Evolutionary conservation across 2,329 filamentous ascomycete genomes (phyloP).

Genomic region (Penicillium sp.): DNA sequence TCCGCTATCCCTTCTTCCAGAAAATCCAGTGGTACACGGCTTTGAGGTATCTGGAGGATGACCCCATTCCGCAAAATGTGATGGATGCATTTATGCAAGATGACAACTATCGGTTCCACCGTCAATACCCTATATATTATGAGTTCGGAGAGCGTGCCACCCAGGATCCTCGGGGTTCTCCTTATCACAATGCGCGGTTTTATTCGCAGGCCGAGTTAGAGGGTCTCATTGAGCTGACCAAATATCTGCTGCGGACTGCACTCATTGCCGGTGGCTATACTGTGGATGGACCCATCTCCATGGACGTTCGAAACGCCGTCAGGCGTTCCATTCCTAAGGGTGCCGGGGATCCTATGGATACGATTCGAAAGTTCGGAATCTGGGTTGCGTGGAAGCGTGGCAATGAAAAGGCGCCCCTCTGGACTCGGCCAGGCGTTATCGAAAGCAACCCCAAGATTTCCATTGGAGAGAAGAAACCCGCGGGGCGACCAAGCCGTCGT

Average conservation of each 20-base stretch:
- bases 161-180: slow-evolving; percentile 49
- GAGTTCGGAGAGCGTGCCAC: slow-evolving; percentile 55
- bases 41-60: slow-evolving; percentile 61
- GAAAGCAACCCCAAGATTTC: slow-evolving; percentile 50
- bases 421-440: slow-evolving; percentile 57
- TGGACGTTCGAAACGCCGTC: slow-evolving; percentile 57
- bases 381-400: slow-evolving; percentile 67
- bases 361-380: slow-evolving; percentile 58
- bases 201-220: slow-evolving; percentile 62
- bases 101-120: slow-evolving; percentile 51
- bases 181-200: slow-evolving; percentile 57
- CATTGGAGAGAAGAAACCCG: slow-evolving; percentile 53
- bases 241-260: slow-evolving; percentile 61
- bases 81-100: slow-evolving; percentile 54
- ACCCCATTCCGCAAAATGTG: slow-evolving; percentile 59
- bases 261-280: slow-evolving; percentile 57
- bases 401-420: slow-evolving; percentile 59
- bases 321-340: slow-evolving; percentile 61
- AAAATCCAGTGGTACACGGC: slow-evolving; percentile 66
- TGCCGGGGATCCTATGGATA: slow-evolving; percentile 57
- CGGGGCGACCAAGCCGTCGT: slow-evolving; percentile 53
- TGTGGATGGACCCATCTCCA: slow-evolving; percentile 58
- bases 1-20: slow-evolving; percentile 65
- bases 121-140: slow-evolving; percentile 55
- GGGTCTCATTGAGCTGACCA: slow-evolving; percentile 56